Percentiles rank a stretch among this genome's conserved stretches.
Evolutionary conservation across 2,329 filamentous ascomycete genomes (phyloP).

Genomic region (Taxawa tesnikishii): DNA sequence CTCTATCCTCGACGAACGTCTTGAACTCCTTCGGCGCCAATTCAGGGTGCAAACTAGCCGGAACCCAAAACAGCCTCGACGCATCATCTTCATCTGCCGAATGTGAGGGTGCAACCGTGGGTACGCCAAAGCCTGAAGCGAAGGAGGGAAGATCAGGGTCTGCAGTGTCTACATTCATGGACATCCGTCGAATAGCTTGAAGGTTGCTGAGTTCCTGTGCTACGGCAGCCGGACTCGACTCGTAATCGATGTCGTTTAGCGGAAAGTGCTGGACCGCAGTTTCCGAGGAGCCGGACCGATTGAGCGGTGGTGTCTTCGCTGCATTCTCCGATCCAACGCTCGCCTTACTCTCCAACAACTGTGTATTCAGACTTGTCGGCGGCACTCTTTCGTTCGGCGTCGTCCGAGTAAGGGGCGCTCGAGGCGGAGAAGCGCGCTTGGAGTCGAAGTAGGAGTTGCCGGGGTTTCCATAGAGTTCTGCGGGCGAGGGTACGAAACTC

Average conservation of each 20-base stretch:
- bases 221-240: constrained; percentile 78
- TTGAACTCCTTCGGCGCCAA: constrained; percentile 94
- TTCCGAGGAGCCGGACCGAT: constrained; percentile 19
- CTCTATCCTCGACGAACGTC: constrained; percentile 85
- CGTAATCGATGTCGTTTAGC: constrained; percentile 76
- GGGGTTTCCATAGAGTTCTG: constrained; percentile 28
- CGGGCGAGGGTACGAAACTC: constrained; percentile 57
- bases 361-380: constrained; percentile 8
- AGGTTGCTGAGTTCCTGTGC: constrained; percentile 87
- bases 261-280: constrained; percentile 39
- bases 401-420: constrained; percentile 18
- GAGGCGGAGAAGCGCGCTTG: constrained; percentile 10
- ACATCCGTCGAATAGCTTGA: constrained; percentile 81
- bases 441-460: constrained; percentile 13
- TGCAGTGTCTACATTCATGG: constrained; percentile 70
- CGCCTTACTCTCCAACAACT: constrained; percentile 5
- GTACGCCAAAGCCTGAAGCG: constrained; percentile 44
- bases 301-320: constrained; percentile 26
- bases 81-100: constrained; percentile 76
- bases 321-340: constrained; percentile 7
- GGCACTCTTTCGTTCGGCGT: constrained; percentile 20
- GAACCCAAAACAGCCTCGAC: constrained; percentile 87
- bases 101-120: constrained; percentile 56
- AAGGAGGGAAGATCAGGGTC: constrained; percentile 69
- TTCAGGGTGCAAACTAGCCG: constrained; percentile 85